A percentile compares a stretch with the other conserved stretches of the same genome.
Conservation (phyloP, 495 filamentous ascomycete species). For the Penicillium ucsense region DNA sequence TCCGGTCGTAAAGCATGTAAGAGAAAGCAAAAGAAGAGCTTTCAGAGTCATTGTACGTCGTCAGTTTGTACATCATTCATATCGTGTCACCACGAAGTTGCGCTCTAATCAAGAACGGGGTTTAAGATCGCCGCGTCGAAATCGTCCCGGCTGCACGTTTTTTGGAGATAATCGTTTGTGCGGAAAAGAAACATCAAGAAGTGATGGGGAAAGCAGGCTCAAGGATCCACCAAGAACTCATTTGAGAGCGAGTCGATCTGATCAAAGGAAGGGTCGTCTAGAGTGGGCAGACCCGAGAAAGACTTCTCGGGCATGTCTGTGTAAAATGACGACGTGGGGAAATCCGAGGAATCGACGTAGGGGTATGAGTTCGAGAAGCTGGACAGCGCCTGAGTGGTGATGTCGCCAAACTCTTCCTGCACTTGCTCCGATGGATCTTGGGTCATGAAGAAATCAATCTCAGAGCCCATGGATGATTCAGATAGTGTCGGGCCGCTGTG, state of each 20-base stretch:
- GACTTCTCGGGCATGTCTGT: slow-evolving; percentile 26
- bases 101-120: not conserved
- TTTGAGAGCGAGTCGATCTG: slow-evolving; percentile 20
- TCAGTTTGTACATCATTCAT: slow-evolving; percentile 20
- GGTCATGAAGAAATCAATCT: slow-evolving; percentile 39
- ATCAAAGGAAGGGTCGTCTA: slow-evolving; percentile 29
- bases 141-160: too few species aligned
- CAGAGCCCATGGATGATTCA: slow-evolving; percentile 30
- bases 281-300: slow-evolving; percentile 17
- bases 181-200: slow-evolving; percentile 1
- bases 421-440: slow-evolving; percentile 27
- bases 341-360: slow-evolving; percentile 21
- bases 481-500: slow-evolving; percentile 31
- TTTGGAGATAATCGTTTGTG: not conserved
- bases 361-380: slow-evolving; percentile 22
- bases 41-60: slow-evolving; percentile 10
- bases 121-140: too few species aligned
- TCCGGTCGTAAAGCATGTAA: slow-evolving; percentile 2
- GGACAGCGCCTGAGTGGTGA: slow-evolving; percentile 20
- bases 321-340: slow-evolving; percentile 28
- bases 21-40: slow-evolving; percentile 11
- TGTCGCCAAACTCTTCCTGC: slow-evolving; percentile 23
- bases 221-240: slow-evolving; percentile 20
- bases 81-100: slow-evolving; percentile 13
- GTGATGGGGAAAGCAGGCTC: not conserved